Evolutionary conservation across 768 basidiomycete genomes (phyloP).

Genomic region (Paxillus rubicundulus): DNA sequence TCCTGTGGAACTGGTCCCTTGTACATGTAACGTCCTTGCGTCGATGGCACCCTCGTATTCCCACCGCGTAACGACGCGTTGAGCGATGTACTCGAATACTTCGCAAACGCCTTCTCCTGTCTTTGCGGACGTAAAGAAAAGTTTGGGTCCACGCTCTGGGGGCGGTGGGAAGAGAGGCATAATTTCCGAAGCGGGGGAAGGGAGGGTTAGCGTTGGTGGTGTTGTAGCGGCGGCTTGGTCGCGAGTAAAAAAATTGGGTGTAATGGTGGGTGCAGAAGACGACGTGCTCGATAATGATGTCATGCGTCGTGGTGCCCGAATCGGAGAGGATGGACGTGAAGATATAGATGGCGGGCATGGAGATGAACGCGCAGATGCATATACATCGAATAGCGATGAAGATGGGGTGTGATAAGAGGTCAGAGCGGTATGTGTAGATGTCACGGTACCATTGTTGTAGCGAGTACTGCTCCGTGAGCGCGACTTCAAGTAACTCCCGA

Average conservation of each 20-base stretch:
- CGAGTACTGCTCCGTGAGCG: constrained; percentile 46
- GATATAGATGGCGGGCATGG: constrained; percentile 41
- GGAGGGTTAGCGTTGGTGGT: constrained; percentile 16
- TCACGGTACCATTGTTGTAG: constrained; percentile 47
- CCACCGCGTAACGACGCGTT: constrained; percentile 58
- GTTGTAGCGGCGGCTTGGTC: constrained; percentile 18
- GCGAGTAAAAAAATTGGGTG: constrained; percentile 54
- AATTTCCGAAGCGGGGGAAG: constrained; percentile 10
- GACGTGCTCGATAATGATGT: constrained; percentile 37
- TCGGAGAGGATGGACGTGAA: constrained; percentile 27
- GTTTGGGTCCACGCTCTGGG: constrained; percentile 54
- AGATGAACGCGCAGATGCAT: constrained; percentile 59
- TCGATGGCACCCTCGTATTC: constrained; percentile 65
- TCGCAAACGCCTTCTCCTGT: constrained; percentile 69
- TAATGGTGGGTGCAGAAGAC: constrained; percentile 54
- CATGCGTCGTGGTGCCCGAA: constrained; percentile 28
- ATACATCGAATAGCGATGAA: constrained; percentile 69
- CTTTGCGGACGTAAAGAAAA: constrained; percentile 78
- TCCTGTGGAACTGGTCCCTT: constrained; percentile 33
- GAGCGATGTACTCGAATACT: constrained; percentile 75
- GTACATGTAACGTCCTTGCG: constrained; percentile 39
- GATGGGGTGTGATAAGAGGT: constrained; percentile 77
- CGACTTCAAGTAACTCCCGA: constrained; percentile 36
- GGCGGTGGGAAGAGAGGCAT: constrained; percentile 13
- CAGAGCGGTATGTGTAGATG: constrained; percentile 54